Evolutionary conservation across 2,329 filamentous ascomycete genomes (phyloP).

Genomic region (Pseudogymnoascus sp.): DNA sequence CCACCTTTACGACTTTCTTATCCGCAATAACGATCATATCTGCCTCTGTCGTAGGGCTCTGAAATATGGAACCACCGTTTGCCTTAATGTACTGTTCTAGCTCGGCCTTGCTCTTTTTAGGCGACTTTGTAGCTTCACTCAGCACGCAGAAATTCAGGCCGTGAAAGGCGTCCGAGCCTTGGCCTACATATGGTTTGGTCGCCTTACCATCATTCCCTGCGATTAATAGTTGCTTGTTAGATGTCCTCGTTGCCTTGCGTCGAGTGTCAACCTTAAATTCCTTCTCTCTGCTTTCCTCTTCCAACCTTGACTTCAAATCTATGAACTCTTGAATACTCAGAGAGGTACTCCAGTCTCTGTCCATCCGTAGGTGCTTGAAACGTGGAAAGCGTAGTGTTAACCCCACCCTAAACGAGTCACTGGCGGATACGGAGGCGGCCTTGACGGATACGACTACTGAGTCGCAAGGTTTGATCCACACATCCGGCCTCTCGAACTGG

Average conservation of each 20-base stretch:
- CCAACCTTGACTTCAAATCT: slow-evolving; percentile 58
- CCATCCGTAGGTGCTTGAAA: slow-evolving; percentile 72
- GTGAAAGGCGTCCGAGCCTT: slow-evolving; percentile 60
- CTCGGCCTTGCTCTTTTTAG: slow-evolving; percentile 68
- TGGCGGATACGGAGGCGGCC: slow-evolving; percentile 67
- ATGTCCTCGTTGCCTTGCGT: slow-evolving; percentile 39
- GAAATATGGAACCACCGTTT: slow-evolving; percentile 72
- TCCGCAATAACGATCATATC: slow-evolving; percentile 71
- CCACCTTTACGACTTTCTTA: slow-evolving; percentile 71
- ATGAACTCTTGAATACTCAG: slow-evolving; percentile 72
- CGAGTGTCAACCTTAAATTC: slow-evolving; percentile 70
- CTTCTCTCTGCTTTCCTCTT: slow-evolving; percentile 65
- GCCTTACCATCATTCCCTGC: slow-evolving; percentile 56
- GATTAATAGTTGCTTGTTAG: slow-evolving; percentile 61
- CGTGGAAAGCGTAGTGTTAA: slow-evolving; percentile 84
- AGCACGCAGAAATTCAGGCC: slow-evolving; percentile 77
- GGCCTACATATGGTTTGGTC: slow-evolving; percentile 46
- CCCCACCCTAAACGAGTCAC: slow-evolving; percentile 68
- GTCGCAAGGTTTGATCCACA: slow-evolving; percentile 86
- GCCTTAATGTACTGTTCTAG: slow-evolving; percentile 75
- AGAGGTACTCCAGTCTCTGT: slow-evolving; percentile 76
- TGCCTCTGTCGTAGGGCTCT: slow-evolving; percentile 56
- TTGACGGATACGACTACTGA: slow-evolving; percentile 86
- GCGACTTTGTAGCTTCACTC: slow-evolving; percentile 62
- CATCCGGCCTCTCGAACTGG: slow-evolving; percentile 71